Conservation (phyloP, 2,329 filamentous ascomycete species). For the Ascochyta pisi region DNA sequence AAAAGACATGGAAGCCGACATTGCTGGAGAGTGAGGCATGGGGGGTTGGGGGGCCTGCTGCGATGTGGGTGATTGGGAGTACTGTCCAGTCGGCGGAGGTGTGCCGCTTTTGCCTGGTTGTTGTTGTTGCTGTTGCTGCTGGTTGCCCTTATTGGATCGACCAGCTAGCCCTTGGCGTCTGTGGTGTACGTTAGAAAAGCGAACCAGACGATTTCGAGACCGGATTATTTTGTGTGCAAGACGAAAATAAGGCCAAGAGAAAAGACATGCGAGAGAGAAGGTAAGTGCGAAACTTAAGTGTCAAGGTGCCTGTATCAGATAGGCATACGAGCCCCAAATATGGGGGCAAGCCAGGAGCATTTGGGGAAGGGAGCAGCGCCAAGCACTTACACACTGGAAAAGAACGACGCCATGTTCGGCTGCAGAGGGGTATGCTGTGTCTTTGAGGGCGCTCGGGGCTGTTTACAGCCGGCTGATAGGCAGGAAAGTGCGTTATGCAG, state of each 20-base stretch:
- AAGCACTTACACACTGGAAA: constrained; percentile 53
- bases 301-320: constrained; percentile 38
- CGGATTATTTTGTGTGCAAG: constrained; percentile 9
- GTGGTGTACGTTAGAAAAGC: constrained; percentile 35
- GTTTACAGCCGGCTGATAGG: constrained; percentile 10
- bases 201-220: constrained; percentile 14
- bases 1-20: constrained; percentile 65
- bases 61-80: constrained; percentile 45
- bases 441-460: constrained; percentile 9
- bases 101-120: constrained; percentile 45
- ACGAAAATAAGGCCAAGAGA: constrained; percentile 11
- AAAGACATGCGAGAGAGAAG: constrained; percentile 21
- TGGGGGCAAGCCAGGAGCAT: constrained; percentile 31
- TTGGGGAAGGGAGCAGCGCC: constrained; percentile 40
- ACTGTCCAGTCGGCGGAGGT: constrained; percentile 46
- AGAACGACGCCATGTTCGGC: constrained; percentile 50
- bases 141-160: constrained; percentile 51
- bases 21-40: constrained; percentile 45
- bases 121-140: constrained; percentile 29
- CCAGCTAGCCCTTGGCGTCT: constrained; percentile 54
- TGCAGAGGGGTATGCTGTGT: constrained; percentile 16
- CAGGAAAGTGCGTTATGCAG: constrained; percentile 32
- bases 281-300: constrained; percentile 35
- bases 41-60: constrained; percentile 43
- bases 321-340: constrained; percentile 29